phyloP scores from a whole-genome alignment of 2,329 filamentous ascomycete genomes.

The Chrysosporium queenslandicum region DNA sequence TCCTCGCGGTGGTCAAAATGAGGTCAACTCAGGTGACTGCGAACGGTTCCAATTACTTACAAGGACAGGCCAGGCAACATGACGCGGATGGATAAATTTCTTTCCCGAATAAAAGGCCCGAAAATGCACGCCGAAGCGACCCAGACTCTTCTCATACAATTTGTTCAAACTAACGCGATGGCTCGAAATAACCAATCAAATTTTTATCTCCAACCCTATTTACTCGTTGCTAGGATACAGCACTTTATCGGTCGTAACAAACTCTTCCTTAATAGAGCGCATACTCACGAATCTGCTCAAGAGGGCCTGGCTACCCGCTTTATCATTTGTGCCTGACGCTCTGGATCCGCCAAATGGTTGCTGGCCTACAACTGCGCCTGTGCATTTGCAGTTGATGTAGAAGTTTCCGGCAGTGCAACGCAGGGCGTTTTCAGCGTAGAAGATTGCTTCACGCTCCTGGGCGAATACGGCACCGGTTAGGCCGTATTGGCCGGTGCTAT shows the following conservation, averaged over 20 bases:
- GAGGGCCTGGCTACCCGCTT: conserved; percentile 57
- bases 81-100: too few species aligned
- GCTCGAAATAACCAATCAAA: background rate
- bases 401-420: conserved; percentile 35
- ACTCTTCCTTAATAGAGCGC: conserved; percentile 67
- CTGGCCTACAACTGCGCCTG: conserved; percentile 61
- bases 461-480: conserved; percentile 38
- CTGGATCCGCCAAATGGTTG: conserved; percentile 61
- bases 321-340: conserved; percentile 62
- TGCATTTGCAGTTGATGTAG: conserved; percentile 44
- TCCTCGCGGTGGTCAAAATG: too few species aligned
- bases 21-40: too few species aligned
- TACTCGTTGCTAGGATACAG: conserved; percentile 61
- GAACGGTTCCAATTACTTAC: too few species aligned
- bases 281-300: conserved; percentile 57
- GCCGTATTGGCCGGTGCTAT: conserved; percentile 34
- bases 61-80: too few species aligned
- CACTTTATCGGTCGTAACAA: conserved; percentile 52
- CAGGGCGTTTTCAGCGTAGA: conserved; percentile 30
- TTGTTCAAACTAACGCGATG: too few species aligned
- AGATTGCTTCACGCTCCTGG: conserved; percentile 29
- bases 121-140: too few species aligned
- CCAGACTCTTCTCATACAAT: too few species aligned
- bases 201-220: background rate
- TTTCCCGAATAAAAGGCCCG: too few species aligned